Percentiles rank a stretch among this genome's conserved stretches.
These are phyloP conservation scores for Umbilicaria muhlenbergii DNA, from an alignment of 495 filamentous ascomycete genomes.

Conservation along the genomic window DNA sequence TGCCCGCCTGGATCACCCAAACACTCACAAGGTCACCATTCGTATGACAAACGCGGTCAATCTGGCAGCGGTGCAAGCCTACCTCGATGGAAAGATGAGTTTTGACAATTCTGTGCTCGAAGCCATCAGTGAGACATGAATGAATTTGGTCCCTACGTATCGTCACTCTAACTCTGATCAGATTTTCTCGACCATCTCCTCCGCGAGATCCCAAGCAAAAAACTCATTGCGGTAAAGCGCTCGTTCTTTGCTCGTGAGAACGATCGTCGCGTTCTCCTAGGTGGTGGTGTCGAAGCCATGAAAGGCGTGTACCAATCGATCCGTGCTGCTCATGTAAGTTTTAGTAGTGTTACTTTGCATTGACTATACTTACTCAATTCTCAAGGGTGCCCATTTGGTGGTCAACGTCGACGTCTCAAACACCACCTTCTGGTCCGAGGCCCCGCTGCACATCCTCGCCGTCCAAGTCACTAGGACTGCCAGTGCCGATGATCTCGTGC, in stretches of 20 bases:
- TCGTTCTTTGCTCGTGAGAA: conserved; percentile 48
- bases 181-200: conserved; percentile 81
- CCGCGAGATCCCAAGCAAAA: conserved; percentile 53
- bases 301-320: conserved; percentile 78
- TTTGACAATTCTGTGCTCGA: conserved; percentile 56
- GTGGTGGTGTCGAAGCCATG: conserved; percentile 53
- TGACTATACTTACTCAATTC: conserved; percentile 4
- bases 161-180: conserved; percentile 2
- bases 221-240: conserved; percentile 53
- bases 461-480: neutral
- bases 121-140: conserved; percentile 46
- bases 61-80: conserved; percentile 44
- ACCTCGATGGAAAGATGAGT: conserved; percentile 39
- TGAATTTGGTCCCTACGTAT: neutral
- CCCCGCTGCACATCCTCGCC: conserved; percentile 1
- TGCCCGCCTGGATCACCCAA: conserved; percentile 16
- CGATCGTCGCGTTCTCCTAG: conserved; percentile 24
- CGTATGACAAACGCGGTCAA: conserved; percentile 42
- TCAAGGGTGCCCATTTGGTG: conserved; percentile 37
- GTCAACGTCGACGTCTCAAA: conserved; percentile 78
- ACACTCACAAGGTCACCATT: conserved; percentile 42
- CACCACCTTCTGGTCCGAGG: conserved; percentile 48
- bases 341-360: neutral
- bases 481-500: neutral
- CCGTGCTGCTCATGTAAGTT: conserved; percentile 43